phyloP scores from a whole-genome alignment of 768 basidiomycete genomes.

The Collybiopsis luxurians region DNA sequence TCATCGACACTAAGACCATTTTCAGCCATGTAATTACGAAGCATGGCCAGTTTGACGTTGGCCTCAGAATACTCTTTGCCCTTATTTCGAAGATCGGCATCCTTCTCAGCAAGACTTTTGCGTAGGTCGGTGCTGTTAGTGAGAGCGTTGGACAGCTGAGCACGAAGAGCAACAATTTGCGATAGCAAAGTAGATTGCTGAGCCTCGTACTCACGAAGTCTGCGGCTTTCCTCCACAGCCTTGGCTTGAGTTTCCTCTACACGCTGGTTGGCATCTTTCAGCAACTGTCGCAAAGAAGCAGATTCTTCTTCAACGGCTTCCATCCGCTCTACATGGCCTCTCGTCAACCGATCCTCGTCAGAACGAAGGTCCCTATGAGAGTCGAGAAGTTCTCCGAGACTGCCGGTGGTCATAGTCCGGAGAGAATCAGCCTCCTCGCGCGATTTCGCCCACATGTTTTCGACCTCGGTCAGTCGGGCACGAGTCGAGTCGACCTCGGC shows the following conservation, averaged over 20 bases:
- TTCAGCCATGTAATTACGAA: constrained; percentile 86
- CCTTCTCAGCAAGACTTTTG: constrained; percentile 66
- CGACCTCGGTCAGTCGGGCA: constrained; percentile 69
- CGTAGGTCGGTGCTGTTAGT: constrained; percentile 69
- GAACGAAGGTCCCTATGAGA: constrained; percentile 82
- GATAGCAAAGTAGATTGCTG: constrained; percentile 65
- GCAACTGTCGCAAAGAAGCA: constrained; percentile 70
- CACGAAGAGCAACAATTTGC: constrained; percentile 72
- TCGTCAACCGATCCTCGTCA: constrained; percentile 74
- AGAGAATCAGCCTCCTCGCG: constrained; percentile 92
- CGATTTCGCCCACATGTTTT: constrained; percentile 90
- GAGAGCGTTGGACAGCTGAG: constrained; percentile 65
- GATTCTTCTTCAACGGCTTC: constrained; percentile 78
- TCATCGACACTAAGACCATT: constrained; percentile 81
- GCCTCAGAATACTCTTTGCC: constrained; percentile 65
- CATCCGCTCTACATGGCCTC: constrained; percentile 81
- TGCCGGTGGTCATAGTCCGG: constrained; percentile 80
- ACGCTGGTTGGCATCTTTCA: constrained; percentile 73
- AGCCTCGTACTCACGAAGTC: constrained; percentile 58
- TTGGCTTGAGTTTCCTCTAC: constrained; percentile 67
- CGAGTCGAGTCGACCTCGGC: constrained; percentile 72
- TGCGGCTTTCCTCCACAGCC: constrained; percentile 65
- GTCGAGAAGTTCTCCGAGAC: constrained; percentile 84
- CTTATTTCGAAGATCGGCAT: constrained; percentile 61
- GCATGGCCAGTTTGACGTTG: constrained; percentile 69